Conservation (phyloP, 805 yeast genomes). For the Isabelozyma rhagii region DNA sequence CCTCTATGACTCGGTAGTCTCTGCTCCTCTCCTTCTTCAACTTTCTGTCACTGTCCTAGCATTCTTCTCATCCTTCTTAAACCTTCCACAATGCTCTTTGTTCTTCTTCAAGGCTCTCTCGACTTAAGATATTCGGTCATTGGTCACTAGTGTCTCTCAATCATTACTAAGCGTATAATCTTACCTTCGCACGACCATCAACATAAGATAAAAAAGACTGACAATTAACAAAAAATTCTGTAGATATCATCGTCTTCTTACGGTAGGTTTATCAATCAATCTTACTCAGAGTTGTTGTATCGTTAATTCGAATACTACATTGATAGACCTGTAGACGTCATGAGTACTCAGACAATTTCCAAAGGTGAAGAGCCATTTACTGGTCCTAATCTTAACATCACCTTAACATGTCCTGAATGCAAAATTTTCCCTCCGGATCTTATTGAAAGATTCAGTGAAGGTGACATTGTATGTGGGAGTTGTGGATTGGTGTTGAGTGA, state of each 20-base stretch:
- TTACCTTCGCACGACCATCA: neutral
- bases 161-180: neutral
- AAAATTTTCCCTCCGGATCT: slow-evolving; percentile 93
- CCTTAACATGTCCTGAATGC: slow-evolving; percentile 93
- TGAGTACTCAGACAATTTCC: slow-evolving; percentile 6
- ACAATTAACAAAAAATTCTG: too few species aligned
- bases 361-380: slow-evolving; percentile 30
- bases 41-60: too few species aligned
- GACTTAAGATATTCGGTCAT: too few species aligned
- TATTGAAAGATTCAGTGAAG: slow-evolving; percentile 93
- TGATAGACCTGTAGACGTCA: neutral
- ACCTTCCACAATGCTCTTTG: too few species aligned
- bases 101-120: too few species aligned
- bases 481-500: slow-evolving; percentile 94
- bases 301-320: slow-evolving; percentile 1
- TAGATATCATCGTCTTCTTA: neutral
- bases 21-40: too few species aligned
- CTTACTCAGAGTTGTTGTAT: neutral
- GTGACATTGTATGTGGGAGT: slow-evolving; percentile 96
- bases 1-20: too few species aligned
- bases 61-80: too few species aligned
- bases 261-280: neutral
- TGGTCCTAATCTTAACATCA: slow-evolving; percentile 85
- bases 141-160: too few species aligned
- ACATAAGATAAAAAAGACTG: neutral